Conservation (phyloP, 2,329 filamentous ascomycete species). For the Parastagonospora nodorum region DNA sequence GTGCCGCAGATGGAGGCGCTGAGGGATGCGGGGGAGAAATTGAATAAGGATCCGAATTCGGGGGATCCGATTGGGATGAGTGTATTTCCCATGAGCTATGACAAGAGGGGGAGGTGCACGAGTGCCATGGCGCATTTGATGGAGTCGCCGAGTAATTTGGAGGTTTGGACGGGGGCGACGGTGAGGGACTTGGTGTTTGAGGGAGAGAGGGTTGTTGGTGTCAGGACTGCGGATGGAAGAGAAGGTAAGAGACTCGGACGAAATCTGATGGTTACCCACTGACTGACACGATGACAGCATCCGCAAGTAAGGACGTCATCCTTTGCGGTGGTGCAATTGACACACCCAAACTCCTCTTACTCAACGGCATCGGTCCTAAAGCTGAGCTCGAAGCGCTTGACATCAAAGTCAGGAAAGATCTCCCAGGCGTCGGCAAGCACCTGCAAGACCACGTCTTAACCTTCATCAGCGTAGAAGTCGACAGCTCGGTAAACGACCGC, state of each 20-base stretch:
- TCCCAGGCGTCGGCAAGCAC: constrained; percentile 52
- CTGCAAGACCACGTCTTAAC: constrained; percentile 54
- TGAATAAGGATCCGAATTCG: constrained; percentile 60
- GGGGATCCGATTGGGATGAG: constrained; percentile 37
- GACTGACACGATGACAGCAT: constrained; percentile 15
- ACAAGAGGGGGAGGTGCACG: constrained; percentile 36
- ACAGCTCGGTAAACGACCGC: constrained; percentile 44
- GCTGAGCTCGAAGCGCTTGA: constrained; percentile 48
- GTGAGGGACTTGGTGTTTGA: constrained; percentile 46
- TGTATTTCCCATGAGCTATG: constrained; percentile 46
- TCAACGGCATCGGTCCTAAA: constrained; percentile 56
- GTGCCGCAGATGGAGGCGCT: constrained; percentile 60
- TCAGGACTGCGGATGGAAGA: constrained; percentile 34
- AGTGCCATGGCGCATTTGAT: constrained; percentile 44
- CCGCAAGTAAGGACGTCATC: constrained; percentile 41
- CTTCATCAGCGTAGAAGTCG: constrained; percentile 53
- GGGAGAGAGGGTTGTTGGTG: constrained; percentile 34
- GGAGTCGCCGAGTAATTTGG: constrained; percentile 57
- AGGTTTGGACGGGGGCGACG: constrained; percentile 55
- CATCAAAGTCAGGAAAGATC: constrained; percentile 48
- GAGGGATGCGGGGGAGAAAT: constrained; percentile 58
- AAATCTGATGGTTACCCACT: not conserved
- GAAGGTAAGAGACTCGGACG: constrained; percentile 29
- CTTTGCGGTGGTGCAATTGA: constrained; percentile 41
- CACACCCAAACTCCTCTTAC: constrained; percentile 49